Evolutionary conservation across 1,284 basidiomycete genomes (phyloP).

Genomic region (Naganishia sp.): DNA sequence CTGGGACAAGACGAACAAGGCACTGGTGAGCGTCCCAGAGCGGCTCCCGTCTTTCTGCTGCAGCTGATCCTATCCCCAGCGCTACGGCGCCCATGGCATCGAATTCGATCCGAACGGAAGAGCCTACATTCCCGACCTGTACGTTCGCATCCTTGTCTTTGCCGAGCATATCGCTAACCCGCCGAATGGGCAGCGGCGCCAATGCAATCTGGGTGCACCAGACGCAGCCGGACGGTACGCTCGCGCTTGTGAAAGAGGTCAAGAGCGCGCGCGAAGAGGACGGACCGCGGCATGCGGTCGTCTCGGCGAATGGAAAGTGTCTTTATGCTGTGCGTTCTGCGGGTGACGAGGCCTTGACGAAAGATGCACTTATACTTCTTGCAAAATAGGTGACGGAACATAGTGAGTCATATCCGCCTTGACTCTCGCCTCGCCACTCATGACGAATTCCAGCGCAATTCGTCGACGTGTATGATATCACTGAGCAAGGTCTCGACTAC

Average conservation of each 20-base stretch:
- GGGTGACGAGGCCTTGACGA: no score
- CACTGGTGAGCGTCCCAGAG: constrained; percentile 26
- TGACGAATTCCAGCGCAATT: constrained; percentile 24
- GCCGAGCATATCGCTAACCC: background rate
- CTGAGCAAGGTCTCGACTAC: constrained; percentile 27
- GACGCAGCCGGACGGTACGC: constrained; percentile 40
- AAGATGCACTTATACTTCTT: background rate
- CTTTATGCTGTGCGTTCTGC: constrained; percentile 44
- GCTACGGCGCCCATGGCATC: constrained; percentile 34
- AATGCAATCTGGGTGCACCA: constrained; percentile 51
- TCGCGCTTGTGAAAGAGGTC: constrained; percentile 43
- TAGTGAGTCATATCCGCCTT: constrained; percentile 8
- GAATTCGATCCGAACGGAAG: constrained; percentile 31
- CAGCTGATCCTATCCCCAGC: background rate
- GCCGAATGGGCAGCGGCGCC: constrained; percentile 42
- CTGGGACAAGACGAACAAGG: constrained; percentile 37
- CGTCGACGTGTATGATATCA: constrained; percentile 33
- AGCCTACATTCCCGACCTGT: constrained; percentile 46
- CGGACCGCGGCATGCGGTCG: constrained; percentile 51
- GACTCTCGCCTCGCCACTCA: background rate
- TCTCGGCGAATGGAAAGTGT: constrained; percentile 45
- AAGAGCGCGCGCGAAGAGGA: constrained; percentile 46
- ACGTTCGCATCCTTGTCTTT: constrained; percentile 25
- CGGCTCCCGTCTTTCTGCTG: no score
- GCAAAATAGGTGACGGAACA: constrained; percentile 33